These are phyloP conservation scores for Taphrina wiesneri DNA, from an alignment of 1,139 yeast genomes.

Conservation along the genomic window DNA sequence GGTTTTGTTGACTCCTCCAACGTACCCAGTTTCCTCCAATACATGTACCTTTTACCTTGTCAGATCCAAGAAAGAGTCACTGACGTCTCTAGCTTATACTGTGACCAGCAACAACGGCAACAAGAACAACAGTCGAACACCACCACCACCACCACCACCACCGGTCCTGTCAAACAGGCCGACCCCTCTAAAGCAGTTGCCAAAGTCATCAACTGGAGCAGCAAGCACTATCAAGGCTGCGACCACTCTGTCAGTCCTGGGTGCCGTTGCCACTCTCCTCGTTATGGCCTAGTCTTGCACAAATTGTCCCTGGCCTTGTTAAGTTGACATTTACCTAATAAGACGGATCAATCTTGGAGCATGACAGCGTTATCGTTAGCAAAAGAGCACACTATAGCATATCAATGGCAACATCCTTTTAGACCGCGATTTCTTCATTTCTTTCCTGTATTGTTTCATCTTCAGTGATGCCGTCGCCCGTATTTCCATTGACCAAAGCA, in stretches of 20 bases:
- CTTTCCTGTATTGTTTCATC: neutral
- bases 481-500: conserved; percentile 15
- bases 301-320: neutral
- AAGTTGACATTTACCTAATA: neutral
- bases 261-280: neutral
- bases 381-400: neutral
- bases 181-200: neutral
- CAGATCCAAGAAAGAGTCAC: neutral
- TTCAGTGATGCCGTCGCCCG: neutral
- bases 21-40: neutral
- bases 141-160: neutral
- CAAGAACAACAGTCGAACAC: neutral
- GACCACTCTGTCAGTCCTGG: neutral
- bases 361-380: neutral
- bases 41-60: neutral
- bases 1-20: neutral
- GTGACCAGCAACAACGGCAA: too few species aligned
- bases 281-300: conserved; percentile 5
- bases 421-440: neutral
- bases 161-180: neutral
- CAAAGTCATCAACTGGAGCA: conserved; percentile 16
- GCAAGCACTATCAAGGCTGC: conserved; percentile 3
- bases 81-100: neutral
- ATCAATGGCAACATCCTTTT: neutral
- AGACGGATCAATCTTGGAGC: conserved; percentile 2